Evolutionary conservation across 2,329 filamentous ascomycete genomes (phyloP).

Genomic region (Trichoderma lentiforme): DNA sequence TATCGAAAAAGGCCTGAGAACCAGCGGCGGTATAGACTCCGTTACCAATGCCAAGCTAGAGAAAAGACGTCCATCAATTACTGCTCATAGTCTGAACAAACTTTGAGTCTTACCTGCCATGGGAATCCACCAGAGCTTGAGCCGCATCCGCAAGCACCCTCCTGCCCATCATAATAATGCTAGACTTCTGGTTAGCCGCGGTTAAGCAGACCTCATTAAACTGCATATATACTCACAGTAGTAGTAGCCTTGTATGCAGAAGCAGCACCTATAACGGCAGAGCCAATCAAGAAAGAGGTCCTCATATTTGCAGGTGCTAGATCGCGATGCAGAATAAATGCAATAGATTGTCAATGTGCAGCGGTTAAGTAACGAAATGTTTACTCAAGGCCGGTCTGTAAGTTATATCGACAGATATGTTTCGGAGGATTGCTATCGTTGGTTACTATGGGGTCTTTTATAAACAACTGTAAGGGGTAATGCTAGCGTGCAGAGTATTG

Average conservation of each 20-base stretch:
- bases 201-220: not conserved
- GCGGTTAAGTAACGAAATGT: not conserved
- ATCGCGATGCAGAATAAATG: not conserved
- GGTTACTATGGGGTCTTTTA: not conserved
- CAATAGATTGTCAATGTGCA: not conserved
- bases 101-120: not conserved
- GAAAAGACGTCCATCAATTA: not conserved
- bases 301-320: not conserved
- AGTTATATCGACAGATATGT: not conserved
- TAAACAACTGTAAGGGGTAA: not conserved
- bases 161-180: slow-evolving; percentile 5
- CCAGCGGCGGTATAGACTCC: slow-evolving; percentile 10
- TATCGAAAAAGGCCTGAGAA: slow-evolving; percentile 9
- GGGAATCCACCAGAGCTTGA: slow-evolving; percentile 2
- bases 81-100: not conserved
- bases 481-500: not conserved
- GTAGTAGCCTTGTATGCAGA: slow-evolving; percentile 8
- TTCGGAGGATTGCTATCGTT: not conserved
- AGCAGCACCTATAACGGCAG: not conserved
- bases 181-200: not conserved
- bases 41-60: not conserved
- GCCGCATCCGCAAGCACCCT: slow-evolving; percentile 8
- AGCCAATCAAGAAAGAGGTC: not conserved
- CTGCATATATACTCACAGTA: not conserved
- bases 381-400: not conserved